These are phyloP conservation scores for Zizania palustris DNA, from an alignment of 202 grass and related monocot genomes.

Conservation along the genomic window DNA sequence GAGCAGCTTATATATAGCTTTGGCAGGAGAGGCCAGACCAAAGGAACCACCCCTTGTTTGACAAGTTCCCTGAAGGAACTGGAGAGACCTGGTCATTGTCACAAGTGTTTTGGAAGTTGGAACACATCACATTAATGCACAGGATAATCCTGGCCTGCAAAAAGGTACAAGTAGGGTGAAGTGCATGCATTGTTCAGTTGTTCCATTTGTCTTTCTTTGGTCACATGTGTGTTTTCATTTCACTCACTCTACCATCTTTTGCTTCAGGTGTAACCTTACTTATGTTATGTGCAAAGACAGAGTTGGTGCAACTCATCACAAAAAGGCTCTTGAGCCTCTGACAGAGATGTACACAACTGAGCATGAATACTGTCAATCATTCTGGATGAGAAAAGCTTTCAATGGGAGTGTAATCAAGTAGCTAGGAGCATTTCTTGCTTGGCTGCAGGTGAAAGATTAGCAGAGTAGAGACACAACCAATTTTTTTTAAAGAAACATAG, in stretches of 20 bases:
- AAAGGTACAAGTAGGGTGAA: slow-evolving; percentile 21
- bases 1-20: slow-evolving; percentile 44
- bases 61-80: slow-evolving; percentile 46
- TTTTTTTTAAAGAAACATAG: neutral
- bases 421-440: slow-evolving; percentile 2
- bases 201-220: slow-evolving; percentile 17
- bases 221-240: slow-evolving; percentile 37
- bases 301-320: slow-evolving; percentile 48
- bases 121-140: slow-evolving; percentile 21
- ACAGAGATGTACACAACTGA: neutral
- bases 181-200: slow-evolving; percentile 31
- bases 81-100: slow-evolving; percentile 44
- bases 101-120: slow-evolving; percentile 24
- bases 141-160: slow-evolving; percentile 18
- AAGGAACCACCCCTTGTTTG: slow-evolving; percentile 40
- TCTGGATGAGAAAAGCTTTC: neutral
- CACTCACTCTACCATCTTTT: slow-evolving; percentile 32
- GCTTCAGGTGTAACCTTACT: slow-evolving; percentile 49
- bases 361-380: slow-evolving; percentile 21
- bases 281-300: slow-evolving; percentile 51
- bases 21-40: slow-evolving; percentile 42
- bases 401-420: neutral
- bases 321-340: neutral
- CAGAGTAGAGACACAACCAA: neutral
- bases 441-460: neutral